Conservation (phyloP, 2,329 filamentous ascomycete genomes). For the Aspergillus intermedius region DNA sequence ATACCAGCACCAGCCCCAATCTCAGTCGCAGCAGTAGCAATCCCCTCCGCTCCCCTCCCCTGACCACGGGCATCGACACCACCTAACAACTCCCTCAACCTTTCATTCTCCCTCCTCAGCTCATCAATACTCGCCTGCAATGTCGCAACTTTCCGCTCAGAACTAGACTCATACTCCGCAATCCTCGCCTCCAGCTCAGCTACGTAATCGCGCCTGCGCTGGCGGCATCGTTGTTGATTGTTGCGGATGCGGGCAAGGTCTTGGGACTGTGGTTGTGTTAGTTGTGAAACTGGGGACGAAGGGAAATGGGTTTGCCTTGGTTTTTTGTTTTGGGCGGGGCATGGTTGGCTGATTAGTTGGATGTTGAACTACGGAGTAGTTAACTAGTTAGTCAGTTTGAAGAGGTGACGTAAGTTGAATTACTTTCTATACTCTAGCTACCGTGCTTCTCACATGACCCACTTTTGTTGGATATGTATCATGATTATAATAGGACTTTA, state of each 20-base stretch:
- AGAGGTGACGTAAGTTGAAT: no score
- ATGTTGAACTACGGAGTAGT: no score
- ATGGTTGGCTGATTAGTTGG: neutral
- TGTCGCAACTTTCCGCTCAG: neutral
- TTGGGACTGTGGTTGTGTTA: conserved; percentile 18
- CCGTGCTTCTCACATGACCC: no score
- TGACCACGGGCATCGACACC: no score
- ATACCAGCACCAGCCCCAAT: no score
- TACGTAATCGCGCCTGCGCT: conserved; percentile 37
- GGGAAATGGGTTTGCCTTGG: neutral
- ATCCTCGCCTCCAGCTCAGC: conserved; percentile 29
- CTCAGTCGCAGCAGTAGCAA: no score
- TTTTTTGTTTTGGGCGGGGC: neutral
- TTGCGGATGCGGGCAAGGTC: conserved; percentile 42
- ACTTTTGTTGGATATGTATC: no score
- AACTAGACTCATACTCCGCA: neutral
- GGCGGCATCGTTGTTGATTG: conserved; percentile 48
- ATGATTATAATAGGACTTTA: no score
- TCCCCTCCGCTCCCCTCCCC: no score
- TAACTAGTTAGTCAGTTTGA: no score
- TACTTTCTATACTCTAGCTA: no score
- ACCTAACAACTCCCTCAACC: neutral
- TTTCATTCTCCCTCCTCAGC: neutral
- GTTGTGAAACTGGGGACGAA: neutral
- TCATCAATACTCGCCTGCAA: neutral